phyloP scores from a whole-genome alignment of 2,329 filamentous ascomycete species.

The Alternaria gansuensis region DNA sequence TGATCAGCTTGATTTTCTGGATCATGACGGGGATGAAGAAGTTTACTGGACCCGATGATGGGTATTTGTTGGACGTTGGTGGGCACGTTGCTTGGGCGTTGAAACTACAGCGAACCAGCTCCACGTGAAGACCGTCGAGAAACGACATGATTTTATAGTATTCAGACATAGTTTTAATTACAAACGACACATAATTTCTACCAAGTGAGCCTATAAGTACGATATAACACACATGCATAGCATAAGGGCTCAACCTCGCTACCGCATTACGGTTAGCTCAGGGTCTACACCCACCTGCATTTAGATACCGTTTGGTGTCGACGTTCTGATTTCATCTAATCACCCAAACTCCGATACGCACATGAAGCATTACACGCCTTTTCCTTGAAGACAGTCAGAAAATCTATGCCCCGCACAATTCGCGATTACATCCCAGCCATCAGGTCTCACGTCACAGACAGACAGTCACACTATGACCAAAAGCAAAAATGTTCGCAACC shows the following conservation, averaged over 20 bases:
- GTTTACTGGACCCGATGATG: conserved; percentile 60
- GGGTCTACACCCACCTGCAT: conserved; percentile 1
- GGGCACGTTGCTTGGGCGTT: neutral
- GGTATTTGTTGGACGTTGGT: conserved; percentile 24
- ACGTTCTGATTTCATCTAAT: neutral
- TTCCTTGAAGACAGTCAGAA: neutral
- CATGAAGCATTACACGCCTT: neutral
- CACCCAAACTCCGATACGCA: neutral
- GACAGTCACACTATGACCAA: neutral
- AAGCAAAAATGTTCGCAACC: neutral
- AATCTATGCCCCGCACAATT: neutral
- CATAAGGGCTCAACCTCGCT: neutral
- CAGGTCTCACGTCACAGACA: neutral
- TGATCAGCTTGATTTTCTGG: conserved; percentile 63
- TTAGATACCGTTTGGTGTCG: neutral
- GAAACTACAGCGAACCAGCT: too few relatives aligned
- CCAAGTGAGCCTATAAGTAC: neutral
- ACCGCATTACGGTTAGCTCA: neutral
- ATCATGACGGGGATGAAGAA: conserved; percentile 60
- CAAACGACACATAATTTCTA: neutral
- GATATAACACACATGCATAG: neutral
- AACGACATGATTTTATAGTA: neutral
- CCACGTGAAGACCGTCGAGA: too few relatives aligned
- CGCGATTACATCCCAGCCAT: neutral
- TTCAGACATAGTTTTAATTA: neutral